Evolutionary conservation across 805 yeast genomes (phyloP).

Genomic region (Yamadazyma endophytica): DNA sequence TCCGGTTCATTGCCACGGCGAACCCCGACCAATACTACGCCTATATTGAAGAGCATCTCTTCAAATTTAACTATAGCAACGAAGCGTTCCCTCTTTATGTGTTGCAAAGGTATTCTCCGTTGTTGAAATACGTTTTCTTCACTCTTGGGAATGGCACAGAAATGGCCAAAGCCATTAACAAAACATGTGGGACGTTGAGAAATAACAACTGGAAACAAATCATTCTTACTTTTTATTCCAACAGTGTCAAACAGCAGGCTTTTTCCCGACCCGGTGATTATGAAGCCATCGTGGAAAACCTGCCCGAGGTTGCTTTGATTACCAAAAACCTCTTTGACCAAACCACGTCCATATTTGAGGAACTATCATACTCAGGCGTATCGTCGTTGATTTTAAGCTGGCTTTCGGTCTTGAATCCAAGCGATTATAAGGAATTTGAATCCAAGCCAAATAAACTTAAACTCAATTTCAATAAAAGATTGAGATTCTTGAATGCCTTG

Average conservation of each 20-base stretch:
- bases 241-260: constrained; percentile 30
- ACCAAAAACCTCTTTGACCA: constrained; percentile 30
- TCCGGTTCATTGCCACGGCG: constrained; percentile 33
- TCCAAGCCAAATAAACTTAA: constrained; percentile 27
- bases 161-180: constrained; percentile 18
- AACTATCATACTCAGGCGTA: constrained; percentile 12
- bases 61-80: constrained; percentile 14
- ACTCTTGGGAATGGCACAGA: constrained; percentile 18
- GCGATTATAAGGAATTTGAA: constrained; percentile 31
- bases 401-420: constrained; percentile 28
- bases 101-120: constrained; percentile 29
- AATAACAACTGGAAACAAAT: constrained; percentile 35
- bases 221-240: constrained; percentile 26
- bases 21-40: constrained; percentile 29
- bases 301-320: constrained; percentile 19
- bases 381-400: constrained; percentile 21
- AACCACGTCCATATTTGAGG: constrained; percentile 27
- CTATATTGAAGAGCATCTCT: constrained; percentile 21
- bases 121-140: constrained; percentile 29
- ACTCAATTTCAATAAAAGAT: constrained; percentile 32
- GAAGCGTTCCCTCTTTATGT: constrained; percentile 21
- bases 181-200: constrained; percentile 22
- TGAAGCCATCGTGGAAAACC: constrained; percentile 15
- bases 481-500: constrained; percentile 25
- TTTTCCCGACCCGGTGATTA: constrained; percentile 36